Percentiles rank a stretch among this genome's conserved stretches.
Evolutionary conservation across 2,329 filamentous ascomycete species (phyloP).

Genomic region (Exophiala calicioides): DNA sequence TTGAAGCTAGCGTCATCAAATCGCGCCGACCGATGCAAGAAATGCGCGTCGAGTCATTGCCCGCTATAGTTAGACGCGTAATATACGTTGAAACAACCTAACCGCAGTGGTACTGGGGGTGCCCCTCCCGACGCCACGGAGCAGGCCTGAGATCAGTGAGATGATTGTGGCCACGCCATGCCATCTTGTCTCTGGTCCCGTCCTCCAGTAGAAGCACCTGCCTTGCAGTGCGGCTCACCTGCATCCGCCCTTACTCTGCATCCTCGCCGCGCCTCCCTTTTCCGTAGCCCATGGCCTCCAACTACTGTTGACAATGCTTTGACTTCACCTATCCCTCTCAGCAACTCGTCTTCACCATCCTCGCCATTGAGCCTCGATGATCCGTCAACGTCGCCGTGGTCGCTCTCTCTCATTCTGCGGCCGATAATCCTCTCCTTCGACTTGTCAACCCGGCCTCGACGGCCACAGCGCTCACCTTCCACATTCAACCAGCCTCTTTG

Average conservation of each 20-base stretch:
- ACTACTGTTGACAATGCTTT: slow-evolving; percentile 14
- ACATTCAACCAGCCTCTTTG: slow-evolving; percentile 24
- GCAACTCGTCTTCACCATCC: slow-evolving; percentile 10
- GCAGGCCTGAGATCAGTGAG: neutral
- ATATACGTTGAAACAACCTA: neutral
- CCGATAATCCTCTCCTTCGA: slow-evolving; percentile 30
- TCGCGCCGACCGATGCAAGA: neutral
- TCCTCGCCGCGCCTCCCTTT: slow-evolving; percentile 10
- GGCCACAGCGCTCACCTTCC: slow-evolving; percentile 12
- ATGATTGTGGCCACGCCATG: neutral
- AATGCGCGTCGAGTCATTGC: slow-evolving; percentile 1
- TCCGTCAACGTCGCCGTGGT: slow-evolving; percentile 34
- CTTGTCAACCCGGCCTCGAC: slow-evolving; percentile 20
- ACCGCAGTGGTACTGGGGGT: neutral
- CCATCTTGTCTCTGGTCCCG: neutral
- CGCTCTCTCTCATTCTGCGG: slow-evolving; percentile 32
- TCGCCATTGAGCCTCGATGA: slow-evolving; percentile 31
- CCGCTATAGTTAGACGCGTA: neutral
- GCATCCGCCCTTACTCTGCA: slow-evolving; percentile 3
- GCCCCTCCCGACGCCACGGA: neutral
- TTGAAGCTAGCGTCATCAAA: slow-evolving; percentile 2
- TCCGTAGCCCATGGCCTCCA: slow-evolving; percentile 5
- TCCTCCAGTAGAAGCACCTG: neutral
- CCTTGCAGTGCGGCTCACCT: neutral
- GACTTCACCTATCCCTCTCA: slow-evolving; percentile 10